Evolutionary conservation across 129 eudicot species (phyloP), one percentile per base, ranked within the genome.

Genomic region (Escallonia herrerae): DNA sequence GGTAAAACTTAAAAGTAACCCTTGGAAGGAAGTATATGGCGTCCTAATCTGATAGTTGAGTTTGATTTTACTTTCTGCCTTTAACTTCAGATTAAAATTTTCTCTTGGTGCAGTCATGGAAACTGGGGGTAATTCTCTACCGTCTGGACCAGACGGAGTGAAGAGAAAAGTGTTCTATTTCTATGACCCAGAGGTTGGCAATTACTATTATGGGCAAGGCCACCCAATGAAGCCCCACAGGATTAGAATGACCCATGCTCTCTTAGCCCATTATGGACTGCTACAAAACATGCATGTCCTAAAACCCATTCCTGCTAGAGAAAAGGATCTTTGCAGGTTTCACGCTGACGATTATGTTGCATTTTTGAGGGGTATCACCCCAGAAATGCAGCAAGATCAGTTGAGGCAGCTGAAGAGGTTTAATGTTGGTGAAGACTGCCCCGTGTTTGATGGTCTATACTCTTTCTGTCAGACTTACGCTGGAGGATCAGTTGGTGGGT

Each of bases 181-280:
- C 72, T 90, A 90, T 54, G 97, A 90, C 45, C 91, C 95, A 13
- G 95, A 86, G 61, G 86, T 90, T 12, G 97, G 96, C 15, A 86
- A 89, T 64, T 89, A 89, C 60, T 89, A 89, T 64, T 89, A 89
- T 43, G 96, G 96, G 3, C 97, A 90, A 80, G 97, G 97, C 46
- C 97, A 90, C 71, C 89, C 97, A 9, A 90, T 90, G 97, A 90
- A 90, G 86, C 97, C 97, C n/a, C 97, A 90, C 79, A 74, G 97
- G 61, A 87, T 90, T 69, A 87, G 97, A 60, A 89, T 89, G 91
- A 84, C 96, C 2, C 95, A 86, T 72, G 86, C 86, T 49, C 95
- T 86, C 0, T 42, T 87, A 44, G 90, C 90, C 11, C 87, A 87
- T 73, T 87, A 87, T 8, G 90, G 90, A 33, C 66, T 87, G 56